A percentile compares a stretch with the other conserved stretches of the same genome.
Conservation (phyloP, 1,284 basidiomycete genomes). For the Rhodotorula sp. region DNA sequence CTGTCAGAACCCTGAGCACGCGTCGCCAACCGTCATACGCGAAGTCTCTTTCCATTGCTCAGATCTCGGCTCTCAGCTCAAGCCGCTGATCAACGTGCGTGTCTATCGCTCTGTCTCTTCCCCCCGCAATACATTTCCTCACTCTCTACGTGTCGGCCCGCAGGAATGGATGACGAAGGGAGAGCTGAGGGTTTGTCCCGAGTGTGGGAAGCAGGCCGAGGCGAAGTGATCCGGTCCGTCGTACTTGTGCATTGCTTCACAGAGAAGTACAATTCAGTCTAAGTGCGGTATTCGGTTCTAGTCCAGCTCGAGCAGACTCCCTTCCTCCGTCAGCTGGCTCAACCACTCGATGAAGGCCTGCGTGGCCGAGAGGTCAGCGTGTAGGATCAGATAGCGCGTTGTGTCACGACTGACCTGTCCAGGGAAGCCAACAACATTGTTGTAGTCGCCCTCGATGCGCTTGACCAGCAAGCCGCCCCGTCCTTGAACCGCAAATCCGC, state of each 20-base stretch:
- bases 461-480: slow-evolving; percentile 75
- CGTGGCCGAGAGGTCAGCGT: neutral
- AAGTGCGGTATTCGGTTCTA: too few species aligned
- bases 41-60: slow-evolving; percentile 85
- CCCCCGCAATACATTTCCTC: too few species aligned
- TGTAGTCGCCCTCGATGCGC: slow-evolving; percentile 85
- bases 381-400: neutral
- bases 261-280: neutral
- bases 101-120: neutral
- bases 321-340: slow-evolving; percentile 66
- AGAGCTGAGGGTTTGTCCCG: slow-evolving; percentile 64
- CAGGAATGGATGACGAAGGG: slow-evolving; percentile 64
- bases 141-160: neutral
- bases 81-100: slow-evolving; percentile 72
- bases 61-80: slow-evolving; percentile 89
- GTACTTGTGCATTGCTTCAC: neutral
- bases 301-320: slow-evolving; percentile 29
- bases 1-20: slow-evolving; percentile 69
- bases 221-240: slow-evolving; percentile 54
- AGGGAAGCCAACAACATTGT: slow-evolving; percentile 90
- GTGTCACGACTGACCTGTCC: slow-evolving; percentile 61
- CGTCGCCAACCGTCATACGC: slow-evolving; percentile 74
- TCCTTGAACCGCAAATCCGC: slow-evolving; percentile 94
- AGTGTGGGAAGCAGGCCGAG: slow-evolving; percentile 67
- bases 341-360: slow-evolving; percentile 62